Conservation (phyloP, 768 basidiomycete genomes). For the Pleurotus sapidus region DNA sequence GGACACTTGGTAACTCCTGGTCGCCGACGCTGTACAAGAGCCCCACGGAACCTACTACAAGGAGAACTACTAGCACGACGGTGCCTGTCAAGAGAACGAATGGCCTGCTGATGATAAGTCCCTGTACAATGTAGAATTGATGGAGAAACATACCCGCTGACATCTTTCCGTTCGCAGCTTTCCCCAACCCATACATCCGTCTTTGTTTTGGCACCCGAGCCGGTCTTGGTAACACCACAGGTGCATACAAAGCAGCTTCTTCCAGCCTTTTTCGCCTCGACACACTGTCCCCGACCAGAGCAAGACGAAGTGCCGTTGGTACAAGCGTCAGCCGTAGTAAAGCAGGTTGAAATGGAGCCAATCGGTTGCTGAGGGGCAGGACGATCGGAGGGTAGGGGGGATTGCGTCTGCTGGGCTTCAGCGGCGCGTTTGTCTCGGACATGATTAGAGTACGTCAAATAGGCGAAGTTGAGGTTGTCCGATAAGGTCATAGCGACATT, state of each 20-base stretch:
- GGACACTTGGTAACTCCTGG: conserved; percentile 68
- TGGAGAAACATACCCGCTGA: conserved; percentile 63
- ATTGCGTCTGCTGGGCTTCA: conserved; percentile 38
- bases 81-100: conserved; percentile 77
- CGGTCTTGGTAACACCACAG: conserved; percentile 47
- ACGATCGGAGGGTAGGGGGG: conserved; percentile 40
- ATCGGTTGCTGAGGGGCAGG: conserved; percentile 51
- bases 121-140: neutral
- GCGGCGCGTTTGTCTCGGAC: conserved; percentile 31
- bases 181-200: conserved; percentile 72
- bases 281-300: conserved; percentile 70
- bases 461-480: conserved; percentile 41
- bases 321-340: conserved; percentile 51
- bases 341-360: conserved; percentile 62
- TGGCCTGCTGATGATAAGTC: conserved; percentile 40
- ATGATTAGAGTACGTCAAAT: conserved; percentile 43
- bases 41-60: conserved; percentile 65
- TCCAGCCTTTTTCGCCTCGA: conserved; percentile 56
- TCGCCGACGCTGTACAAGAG: conserved; percentile 62
- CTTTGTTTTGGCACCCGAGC: conserved; percentile 47
- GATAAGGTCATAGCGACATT: conserved; percentile 33
- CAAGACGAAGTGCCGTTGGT: conserved; percentile 61
- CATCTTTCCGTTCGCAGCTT: conserved; percentile 74
- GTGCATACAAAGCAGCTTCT: conserved; percentile 52
- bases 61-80: conserved; percentile 56